Evolutionary conservation across 139 green algal species (phyloP), one percentile per base, ranked within the genome.

Genomic region (Chlamydomonas sp.): DNA sequence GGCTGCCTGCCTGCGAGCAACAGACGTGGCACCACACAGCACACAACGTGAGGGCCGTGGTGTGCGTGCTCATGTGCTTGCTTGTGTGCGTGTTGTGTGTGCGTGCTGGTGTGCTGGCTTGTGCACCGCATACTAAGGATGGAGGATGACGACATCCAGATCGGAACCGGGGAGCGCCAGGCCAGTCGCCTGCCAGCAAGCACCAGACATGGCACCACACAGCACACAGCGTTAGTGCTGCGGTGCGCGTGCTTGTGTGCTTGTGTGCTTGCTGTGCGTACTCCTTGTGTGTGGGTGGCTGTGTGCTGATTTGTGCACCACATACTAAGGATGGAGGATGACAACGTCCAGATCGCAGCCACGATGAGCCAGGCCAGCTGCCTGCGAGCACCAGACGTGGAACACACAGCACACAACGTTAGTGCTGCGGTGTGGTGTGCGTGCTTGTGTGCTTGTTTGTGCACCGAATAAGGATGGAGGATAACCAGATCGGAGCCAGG

Each of bases 401-500:
- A 62, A n/a, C 20, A 3, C 28, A n/a, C 4, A 20, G 30, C 33
- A 72, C 43, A 62, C 33, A 43, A 49, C 33, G 13, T 22, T 35
- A 38, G 28, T 24, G 22, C 5, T 48, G 24, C 10, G 60, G 28
- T 34, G n/a, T n/a, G n/a, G n/a, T n/a, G n/a, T n/a, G n/a, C n/a
- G n/a, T n/a, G n/a, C n/a, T n/a, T n/a, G 16, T n/a, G 16, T 54
- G 62, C 49, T 30, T 67, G 48, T 1, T 43, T 64, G 48, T 61
- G 3, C 30, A 70, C 10, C 35, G 59, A 31, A 24, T 43, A 30
- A 6, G 47, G 22, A 16, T 72, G 60, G 35, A 81, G 71, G 2
- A 81, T 74, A 72, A 92, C 88, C 38, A 93, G 71, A 48, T 95
- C 89, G 29, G 72, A 80, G 4, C 87, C 85, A n/a, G 88, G 88